These are phyloP conservation scores for Globisporangium polare DNA, from an alignment of 352 stramenopile species.

Conservation along the genomic window DNA sequence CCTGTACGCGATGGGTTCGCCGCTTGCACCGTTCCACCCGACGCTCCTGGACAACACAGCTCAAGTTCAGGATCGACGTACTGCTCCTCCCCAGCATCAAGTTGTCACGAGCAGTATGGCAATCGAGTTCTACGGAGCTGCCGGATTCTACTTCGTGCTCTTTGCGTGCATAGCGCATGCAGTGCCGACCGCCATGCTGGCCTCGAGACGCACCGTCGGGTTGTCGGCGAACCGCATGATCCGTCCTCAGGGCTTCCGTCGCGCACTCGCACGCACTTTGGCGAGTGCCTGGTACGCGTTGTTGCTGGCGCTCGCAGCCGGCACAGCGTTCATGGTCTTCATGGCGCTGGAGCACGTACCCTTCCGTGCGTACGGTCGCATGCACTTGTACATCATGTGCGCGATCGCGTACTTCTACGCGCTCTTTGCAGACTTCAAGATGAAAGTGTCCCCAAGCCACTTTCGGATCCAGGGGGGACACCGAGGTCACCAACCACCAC, in stretches of 20 bases:
- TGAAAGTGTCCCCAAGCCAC: background rate
- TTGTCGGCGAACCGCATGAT: slow-evolving; percentile 9
- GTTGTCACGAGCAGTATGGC: background rate
- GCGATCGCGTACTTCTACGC: slow-evolving; percentile 6
- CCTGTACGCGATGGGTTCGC: slow-evolving; percentile 26
- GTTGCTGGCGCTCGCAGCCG: background rate
- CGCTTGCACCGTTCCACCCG: slow-evolving; percentile 16
- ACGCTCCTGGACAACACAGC: background rate
- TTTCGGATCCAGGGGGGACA: background rate
- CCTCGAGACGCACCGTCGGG: slow-evolving; percentile 14
- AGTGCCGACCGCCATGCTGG: slow-evolving; percentile 14
- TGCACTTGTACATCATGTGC: slow-evolving; percentile 11
- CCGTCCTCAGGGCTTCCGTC: slow-evolving; percentile 7
- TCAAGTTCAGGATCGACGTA: background rate
- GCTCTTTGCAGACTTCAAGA: slow-evolving; percentile 1
- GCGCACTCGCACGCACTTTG: slow-evolving; percentile 5
- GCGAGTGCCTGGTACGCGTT: slow-evolving; percentile 6
- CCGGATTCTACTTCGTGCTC: slow-evolving; percentile 26
- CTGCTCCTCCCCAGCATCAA: background rate
- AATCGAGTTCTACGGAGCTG: slow-evolving; percentile 16
- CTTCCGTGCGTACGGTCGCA: slow-evolving; percentile 3
- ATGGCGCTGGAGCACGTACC: background rate
- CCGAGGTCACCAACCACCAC: background rate
- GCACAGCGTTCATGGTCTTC: background rate
- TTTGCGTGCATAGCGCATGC: slow-evolving; percentile 21